These are phyloP conservation scores for Metschnikowia dekortorum DNA, from an alignment of 805 yeast genomes.

Conservation along the genomic window DNA sequence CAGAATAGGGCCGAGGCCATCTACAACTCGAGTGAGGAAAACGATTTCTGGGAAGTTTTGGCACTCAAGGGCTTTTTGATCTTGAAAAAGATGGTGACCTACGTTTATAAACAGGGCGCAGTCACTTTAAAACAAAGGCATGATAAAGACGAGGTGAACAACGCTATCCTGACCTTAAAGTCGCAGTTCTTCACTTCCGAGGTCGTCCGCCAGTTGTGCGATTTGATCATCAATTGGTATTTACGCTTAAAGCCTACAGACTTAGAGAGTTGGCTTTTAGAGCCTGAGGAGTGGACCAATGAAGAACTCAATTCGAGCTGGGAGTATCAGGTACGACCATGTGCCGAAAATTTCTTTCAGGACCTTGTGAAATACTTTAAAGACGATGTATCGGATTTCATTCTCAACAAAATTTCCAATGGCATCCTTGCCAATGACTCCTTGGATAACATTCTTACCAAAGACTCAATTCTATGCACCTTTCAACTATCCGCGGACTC, in stretches of 20 bases:
- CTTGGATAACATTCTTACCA: constrained; percentile 53
- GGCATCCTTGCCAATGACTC: constrained; percentile 28
- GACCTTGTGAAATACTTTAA: constrained; percentile 66
- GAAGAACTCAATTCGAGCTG: constrained; percentile 74
- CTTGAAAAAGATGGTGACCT: constrained; percentile 59
- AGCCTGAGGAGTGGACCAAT: constrained; percentile 91
- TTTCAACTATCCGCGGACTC: constrained; percentile 73
- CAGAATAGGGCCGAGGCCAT: constrained; percentile 61
- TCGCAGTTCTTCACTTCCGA: constrained; percentile 55
- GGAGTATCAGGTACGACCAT: constrained; percentile 81
- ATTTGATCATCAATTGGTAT: constrained; percentile 68
- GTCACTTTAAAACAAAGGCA: constrained; percentile 58
- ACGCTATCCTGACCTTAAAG: constrained; percentile 51
- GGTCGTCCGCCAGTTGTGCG: constrained; percentile 55
- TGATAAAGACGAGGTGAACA: constrained; percentile 59
- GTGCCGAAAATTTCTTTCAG: constrained; percentile 81
- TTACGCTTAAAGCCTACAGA: constrained; percentile 70
- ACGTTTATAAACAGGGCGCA: constrained; percentile 64
- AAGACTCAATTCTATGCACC: constrained; percentile 78
- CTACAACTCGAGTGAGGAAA: constrained; percentile 55
- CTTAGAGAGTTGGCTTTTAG: constrained; percentile 73
- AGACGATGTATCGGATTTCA: constrained; percentile 47
- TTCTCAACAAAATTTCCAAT: constrained; percentile 55
- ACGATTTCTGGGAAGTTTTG: constrained; percentile 69
- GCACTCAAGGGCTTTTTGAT: constrained; percentile 63